These are phyloP conservation scores for Aspergillus amoenus DNA, from an alignment of 2,329 filamentous ascomycete species.

Conservation along the genomic window DNA sequence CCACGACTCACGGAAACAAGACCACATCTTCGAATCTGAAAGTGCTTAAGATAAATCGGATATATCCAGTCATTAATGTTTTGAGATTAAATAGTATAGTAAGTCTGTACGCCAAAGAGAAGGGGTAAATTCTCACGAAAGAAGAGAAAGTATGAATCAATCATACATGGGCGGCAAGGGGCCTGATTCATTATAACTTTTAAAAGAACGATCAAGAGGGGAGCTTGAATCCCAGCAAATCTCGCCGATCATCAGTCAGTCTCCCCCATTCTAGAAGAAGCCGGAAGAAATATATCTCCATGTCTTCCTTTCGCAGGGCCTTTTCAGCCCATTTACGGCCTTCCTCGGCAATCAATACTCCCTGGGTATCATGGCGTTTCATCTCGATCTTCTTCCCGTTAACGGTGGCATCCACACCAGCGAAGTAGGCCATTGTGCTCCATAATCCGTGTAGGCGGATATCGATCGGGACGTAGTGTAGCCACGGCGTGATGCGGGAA, in stretches of 20 bases:
- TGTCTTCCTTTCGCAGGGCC: conserved; percentile 68
- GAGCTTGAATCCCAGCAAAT: conserved; percentile 45
- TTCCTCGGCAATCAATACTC: conserved; percentile 63
- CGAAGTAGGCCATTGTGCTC: conserved; percentile 72
- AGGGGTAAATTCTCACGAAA: neutral
- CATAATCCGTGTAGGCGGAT: conserved; percentile 71
- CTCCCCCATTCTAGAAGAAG: conserved; percentile 75
- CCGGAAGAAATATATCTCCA: conserved; percentile 78
- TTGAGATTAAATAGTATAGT: neutral
- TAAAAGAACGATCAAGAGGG: conserved; percentile 6
- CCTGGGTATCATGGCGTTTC: conserved; percentile 53
- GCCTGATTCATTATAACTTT: neutral
- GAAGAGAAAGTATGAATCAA: neutral
- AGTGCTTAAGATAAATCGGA: neutral
- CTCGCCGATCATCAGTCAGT: conserved; percentile 62
- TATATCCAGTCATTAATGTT: neutral
- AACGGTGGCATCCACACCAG: conserved; percentile 46
- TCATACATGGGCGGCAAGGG: neutral
- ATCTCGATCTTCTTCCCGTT: conserved; percentile 1
- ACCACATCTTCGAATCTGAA: too few species aligned
- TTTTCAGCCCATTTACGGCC: conserved; percentile 65
- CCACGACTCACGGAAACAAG: too few species aligned
- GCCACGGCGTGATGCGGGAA: conserved; percentile 70
- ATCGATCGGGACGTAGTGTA: conserved; percentile 79
- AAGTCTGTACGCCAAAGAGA: neutral